Evolutionary conservation across 441 rosid species (phyloP).

Genomic region (Dalechampia spathulata): DNA sequence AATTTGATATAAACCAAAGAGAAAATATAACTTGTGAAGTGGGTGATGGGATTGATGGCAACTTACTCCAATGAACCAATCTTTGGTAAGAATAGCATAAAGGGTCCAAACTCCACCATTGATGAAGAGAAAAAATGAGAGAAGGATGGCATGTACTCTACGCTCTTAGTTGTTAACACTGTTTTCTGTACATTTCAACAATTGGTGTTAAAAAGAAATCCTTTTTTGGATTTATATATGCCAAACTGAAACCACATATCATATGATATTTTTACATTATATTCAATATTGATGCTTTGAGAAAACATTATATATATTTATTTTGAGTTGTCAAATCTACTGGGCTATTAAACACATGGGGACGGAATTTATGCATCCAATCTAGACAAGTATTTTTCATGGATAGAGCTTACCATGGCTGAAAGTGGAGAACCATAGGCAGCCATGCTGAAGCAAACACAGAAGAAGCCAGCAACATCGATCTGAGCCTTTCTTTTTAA

Average conservation of each 20-base stretch:
- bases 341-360: no score
- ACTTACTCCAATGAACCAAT: conserved; percentile 46
- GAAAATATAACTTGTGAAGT: background rate
- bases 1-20: background rate
- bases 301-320: no score
- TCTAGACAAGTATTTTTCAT: no score
- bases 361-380: no score
- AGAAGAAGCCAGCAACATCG: conserved; percentile 33
- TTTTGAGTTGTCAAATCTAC: no score
- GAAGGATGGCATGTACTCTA: conserved; percentile 56
- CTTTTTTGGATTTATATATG: no score
- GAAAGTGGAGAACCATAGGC: conserved; percentile 52
- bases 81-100: conserved; percentile 38
- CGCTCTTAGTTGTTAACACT: conserved; percentile 37
- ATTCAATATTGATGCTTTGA: no score
- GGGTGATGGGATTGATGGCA: background rate
- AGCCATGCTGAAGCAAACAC: conserved; percentile 37
- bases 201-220: no score
- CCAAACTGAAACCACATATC: no score
- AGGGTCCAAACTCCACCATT: conserved; percentile 49
- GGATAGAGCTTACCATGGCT: conserved; percentile 36
- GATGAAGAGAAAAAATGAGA: conserved; percentile 43
- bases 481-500: conserved; percentile 25
- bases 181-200: conserved; percentile 31
- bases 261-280: no score